Evolutionary conservation across 768 basidiomycete species (phyloP), one percentile per base, ranked within the genome.

Genomic region (Mycena capillaripes): DNA sequence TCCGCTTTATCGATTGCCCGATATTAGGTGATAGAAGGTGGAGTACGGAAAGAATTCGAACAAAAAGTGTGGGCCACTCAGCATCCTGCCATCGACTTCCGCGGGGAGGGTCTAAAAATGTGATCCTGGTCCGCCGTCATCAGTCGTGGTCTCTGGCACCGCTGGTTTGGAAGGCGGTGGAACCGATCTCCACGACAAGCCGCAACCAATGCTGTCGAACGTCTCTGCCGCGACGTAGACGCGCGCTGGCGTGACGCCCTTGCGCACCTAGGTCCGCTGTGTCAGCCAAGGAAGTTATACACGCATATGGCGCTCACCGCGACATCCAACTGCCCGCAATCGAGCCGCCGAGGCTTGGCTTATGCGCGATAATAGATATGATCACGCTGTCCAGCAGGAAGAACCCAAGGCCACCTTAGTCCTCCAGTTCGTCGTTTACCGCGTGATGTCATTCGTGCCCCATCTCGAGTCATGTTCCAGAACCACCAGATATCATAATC

Each of bases 371-470:
- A 50, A 23, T 19, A 12, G 67, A 61, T 27, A 61, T 36, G 34
- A 69, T 23, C 8, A 52, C 32, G 21, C 30, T 32, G 16, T 68
- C 66, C 36, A 59, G 57, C 14, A 68, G 32, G 1, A 46, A 4
- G 21, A 61, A 60, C 14, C 67, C 67, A 4, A 61, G 4, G 21
- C 67, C 67, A 11, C 38, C 59, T 25, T 69, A 59, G 52, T 69
- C 67, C 25, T 61, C 67, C 17, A 61, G 36, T 14, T 4, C 23
- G 38, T 21, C 59, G 29, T 69, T 17, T 16, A 69, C 40, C 23
- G 25, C 1, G 66, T 50, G 46, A 46, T 23, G 25, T 68, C 52
- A 17, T 46, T n/a, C 14, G 30, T 32, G 19, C 44, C 57, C 4
- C 66, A 7, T 56, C 68, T 11, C 25, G 1, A 5, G 68, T 32